phyloP scores from a whole-genome alignment of 192 early-diverging fungal genomes.

The Oehlia diaphana region DNA sequence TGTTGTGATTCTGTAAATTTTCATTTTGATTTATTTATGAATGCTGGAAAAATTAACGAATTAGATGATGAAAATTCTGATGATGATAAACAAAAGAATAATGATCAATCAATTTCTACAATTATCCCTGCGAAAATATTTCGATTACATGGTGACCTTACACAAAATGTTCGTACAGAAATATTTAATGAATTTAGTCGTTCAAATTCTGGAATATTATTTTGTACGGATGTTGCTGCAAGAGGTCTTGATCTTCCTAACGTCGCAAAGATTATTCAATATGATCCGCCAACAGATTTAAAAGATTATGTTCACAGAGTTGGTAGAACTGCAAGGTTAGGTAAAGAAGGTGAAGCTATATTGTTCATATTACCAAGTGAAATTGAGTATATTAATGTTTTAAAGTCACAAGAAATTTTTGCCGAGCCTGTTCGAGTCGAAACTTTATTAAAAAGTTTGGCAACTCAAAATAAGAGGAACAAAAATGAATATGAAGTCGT shows the following conservation, averaged over 20 bases:
- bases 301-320: constrained; percentile 97
- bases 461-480: constrained; percentile 50
- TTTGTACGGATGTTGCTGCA: constrained; percentile 97
- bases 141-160: constrained; percentile 87
- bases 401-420: constrained; percentile 64
- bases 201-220: constrained; percentile 67
- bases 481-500: constrained; percentile 48
- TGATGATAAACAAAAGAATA: constrained; percentile 39
- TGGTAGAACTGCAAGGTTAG: constrained; percentile 94
- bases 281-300: constrained; percentile 92
- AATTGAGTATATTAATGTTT: constrained; percentile 65
- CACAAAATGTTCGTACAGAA: constrained; percentile 75
- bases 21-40: constrained; percentile 80
- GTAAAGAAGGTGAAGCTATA: constrained; percentile 81
- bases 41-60: constrained; percentile 52
- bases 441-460: constrained; percentile 55
- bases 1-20: constrained; percentile 95
- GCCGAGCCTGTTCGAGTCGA: constrained; percentile 55
- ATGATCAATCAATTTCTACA: constrained; percentile 40
- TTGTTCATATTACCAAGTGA: constrained; percentile 92
- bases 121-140: constrained; percentile 73
- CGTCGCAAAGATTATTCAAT: constrained; percentile 90
- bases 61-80: constrained; percentile 35
- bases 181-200: constrained; percentile 74
- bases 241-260: constrained; percentile 97